These are phyloP conservation scores for Dactylonectria estremocensis DNA, from an alignment of 2,329 filamentous ascomycete genomes.

Conservation along the genomic window DNA sequence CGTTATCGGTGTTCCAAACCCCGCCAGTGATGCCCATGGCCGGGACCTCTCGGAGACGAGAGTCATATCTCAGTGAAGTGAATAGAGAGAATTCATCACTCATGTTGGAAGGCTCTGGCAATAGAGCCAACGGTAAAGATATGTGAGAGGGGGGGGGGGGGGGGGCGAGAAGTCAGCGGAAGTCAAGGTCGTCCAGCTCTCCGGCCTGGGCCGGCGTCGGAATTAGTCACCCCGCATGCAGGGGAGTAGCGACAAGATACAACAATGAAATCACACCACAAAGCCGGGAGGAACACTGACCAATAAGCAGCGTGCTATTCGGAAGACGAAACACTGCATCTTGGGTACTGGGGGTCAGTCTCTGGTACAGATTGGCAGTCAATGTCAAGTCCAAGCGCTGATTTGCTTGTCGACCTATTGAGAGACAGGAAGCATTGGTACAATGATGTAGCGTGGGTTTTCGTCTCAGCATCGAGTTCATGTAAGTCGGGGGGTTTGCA, in stretches of 20 bases:
- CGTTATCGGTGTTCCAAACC: constrained; percentile 67
- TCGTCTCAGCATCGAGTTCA: background rate
- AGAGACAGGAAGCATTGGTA: background rate
- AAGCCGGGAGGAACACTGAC: background rate
- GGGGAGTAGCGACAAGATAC: background rate
- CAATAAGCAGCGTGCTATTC: background rate
- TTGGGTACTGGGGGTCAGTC: background rate
- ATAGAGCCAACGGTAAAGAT: constrained; percentile 1
- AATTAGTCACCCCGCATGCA: constrained; percentile 23
- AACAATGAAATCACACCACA: background rate
- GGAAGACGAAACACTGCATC: background rate
- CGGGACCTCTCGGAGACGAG: constrained; percentile 64
- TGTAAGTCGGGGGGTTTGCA: background rate
- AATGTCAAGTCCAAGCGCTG: background rate
- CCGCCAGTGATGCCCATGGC: constrained; percentile 56
- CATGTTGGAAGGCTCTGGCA: constrained; percentile 46
- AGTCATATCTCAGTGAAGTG: constrained; percentile 81
- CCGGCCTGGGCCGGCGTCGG: constrained; percentile 9
- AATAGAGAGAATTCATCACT: constrained; percentile 72
- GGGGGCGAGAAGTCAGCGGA: background rate
- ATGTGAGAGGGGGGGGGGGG: no score
- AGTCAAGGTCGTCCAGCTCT: constrained; percentile 20
- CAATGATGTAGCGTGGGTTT: background rate
- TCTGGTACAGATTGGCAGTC: background rate
- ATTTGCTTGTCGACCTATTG: no score